A percentile compares a stretch with the other conserved stretches of the same genome.
phyloP scores from a whole-genome alignment of 352 stramenopile genomes.

The Pythium graminicola region DNA sequence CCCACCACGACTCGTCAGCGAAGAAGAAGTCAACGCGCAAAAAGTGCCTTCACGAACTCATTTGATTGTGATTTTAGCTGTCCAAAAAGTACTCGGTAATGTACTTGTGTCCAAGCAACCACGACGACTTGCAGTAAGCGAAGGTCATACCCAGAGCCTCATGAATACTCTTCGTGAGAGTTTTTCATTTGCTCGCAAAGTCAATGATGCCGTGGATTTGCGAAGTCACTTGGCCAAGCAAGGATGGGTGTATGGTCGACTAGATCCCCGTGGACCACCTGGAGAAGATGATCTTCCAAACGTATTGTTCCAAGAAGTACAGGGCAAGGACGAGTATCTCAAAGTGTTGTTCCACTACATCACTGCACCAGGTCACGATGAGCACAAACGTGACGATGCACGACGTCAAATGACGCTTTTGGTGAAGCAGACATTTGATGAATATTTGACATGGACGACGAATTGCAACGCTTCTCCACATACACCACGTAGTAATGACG shows the following conservation, averaged over 20 bases:
- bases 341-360: constrained; percentile 60
- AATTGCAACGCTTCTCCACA: neutral
- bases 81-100: constrained; percentile 61
- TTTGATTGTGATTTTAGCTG: constrained; percentile 54
- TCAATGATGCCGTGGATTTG: constrained; percentile 60
- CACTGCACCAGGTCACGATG: constrained; percentile 16
- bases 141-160: constrained; percentile 47
- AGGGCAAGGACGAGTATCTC: constrained; percentile 70
- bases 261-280: constrained; percentile 25
- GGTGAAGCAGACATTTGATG: constrained; percentile 49
- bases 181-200: constrained; percentile 59
- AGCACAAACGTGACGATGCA: constrained; percentile 49
- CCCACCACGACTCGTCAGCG: constrained; percentile 48
- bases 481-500: neutral
- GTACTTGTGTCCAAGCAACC: constrained; percentile 48
- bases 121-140: constrained; percentile 41
- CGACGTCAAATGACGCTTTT: constrained; percentile 61
- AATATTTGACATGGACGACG: constrained; percentile 64
- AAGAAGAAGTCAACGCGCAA: constrained; percentile 49
- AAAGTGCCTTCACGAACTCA: constrained; percentile 59
- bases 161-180: constrained; percentile 56
- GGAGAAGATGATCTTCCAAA: constrained; percentile 47
- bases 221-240: constrained; percentile 38
- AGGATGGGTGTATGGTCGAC: constrained; percentile 47
- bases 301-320: constrained; percentile 64